Evolutionary conservation across 768 basidiomycete genomes (phyloP).

Genomic region (Leccinum subgranulosum): DNA sequence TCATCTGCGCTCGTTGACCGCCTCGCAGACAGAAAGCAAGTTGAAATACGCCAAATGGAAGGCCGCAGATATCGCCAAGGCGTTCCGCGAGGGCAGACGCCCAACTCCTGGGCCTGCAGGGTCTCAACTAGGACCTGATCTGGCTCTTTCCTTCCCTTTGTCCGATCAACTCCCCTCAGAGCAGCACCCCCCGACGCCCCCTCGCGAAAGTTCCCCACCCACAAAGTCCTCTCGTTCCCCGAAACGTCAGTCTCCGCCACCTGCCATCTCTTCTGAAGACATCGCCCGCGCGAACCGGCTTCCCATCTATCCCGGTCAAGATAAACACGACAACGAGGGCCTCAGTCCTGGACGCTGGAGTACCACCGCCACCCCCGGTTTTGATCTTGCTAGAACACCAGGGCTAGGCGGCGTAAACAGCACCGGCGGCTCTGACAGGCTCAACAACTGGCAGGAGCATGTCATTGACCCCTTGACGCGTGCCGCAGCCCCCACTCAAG

Average conservation of each 20-base stretch:
- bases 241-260: slow-evolving; percentile 33
- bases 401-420: slow-evolving; percentile 20
- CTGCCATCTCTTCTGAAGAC: slow-evolving; percentile 28
- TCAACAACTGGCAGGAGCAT: slow-evolving; percentile 28
- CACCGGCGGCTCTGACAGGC: slow-evolving; percentile 15
- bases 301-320: slow-evolving; percentile 19
- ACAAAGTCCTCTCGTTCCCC: slow-evolving; percentile 24
- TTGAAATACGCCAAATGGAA: slow-evolving; percentile 97
- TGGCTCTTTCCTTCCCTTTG: slow-evolving; percentile 3
- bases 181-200: slow-evolving; percentile 18
- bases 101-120: slow-evolving; percentile 79
- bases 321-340: slow-evolving; percentile 29
- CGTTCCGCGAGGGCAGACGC: slow-evolving; percentile 87
- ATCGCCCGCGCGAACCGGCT: slow-evolving; percentile 29
- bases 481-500: slow-evolving; percentile 19
- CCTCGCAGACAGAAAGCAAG: slow-evolving; percentile 72
- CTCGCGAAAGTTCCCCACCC: slow-evolving; percentile 26
- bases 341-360: slow-evolving; percentile 67
- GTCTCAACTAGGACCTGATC: slow-evolving; percentile 29
- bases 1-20: slow-evolving; percentile 1
- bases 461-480: slow-evolving; percentile 29
- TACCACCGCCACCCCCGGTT: slow-evolving; percentile 72
- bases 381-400: slow-evolving; percentile 24
- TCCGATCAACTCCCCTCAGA: slow-evolving; percentile 14
- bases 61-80: slow-evolving; percentile 91